Percentiles rank a stretch among this genome's conserved stretches.
These are phyloP conservation scores for Carpinus fangiana DNA, from an alignment of 306 rosid genomes.

Conservation along the genomic window DNA sequence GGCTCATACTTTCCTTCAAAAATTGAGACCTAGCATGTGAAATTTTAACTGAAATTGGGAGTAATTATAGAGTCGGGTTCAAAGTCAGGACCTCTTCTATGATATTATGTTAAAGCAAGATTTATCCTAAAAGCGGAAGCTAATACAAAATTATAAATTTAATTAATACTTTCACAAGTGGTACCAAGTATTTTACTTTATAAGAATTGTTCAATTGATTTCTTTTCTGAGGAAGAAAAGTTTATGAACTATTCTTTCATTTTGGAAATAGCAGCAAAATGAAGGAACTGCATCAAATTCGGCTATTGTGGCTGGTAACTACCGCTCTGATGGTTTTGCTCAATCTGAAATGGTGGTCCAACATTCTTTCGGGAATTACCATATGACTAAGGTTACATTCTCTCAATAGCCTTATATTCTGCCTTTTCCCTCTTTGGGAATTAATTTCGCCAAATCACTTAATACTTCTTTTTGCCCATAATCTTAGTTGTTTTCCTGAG, in stretches of 20 bases:
- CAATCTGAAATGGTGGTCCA: constrained; percentile 38
- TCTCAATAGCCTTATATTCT: constrained; percentile 7
- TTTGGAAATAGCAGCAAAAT: constrained; percentile 52
- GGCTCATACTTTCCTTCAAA: too few species aligned
- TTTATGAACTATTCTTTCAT: constrained; percentile 19
- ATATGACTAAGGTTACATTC: constrained; percentile 60
- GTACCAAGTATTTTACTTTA: not conserved
- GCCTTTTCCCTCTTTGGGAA: not conserved
- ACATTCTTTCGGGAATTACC: constrained; percentile 43
- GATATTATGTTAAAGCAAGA: too few species aligned
- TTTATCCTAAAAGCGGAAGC: too few species aligned
- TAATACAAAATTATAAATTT: too few species aligned
- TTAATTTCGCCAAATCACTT: not conserved
- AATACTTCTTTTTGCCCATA: constrained; percentile 1
- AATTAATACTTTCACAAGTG: too few species aligned
- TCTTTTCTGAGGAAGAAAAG: constrained; percentile 7
- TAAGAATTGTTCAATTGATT: not conserved
- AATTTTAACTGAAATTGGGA: too few species aligned
- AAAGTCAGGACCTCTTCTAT: too few species aligned
- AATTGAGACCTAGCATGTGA: too few species aligned
- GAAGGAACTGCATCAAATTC: constrained; percentile 45
- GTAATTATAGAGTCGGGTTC: too few species aligned
- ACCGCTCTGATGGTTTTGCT: constrained; percentile 39
- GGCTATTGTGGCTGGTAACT: constrained; percentile 25
- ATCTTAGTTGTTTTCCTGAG: constrained; percentile 6